Percentiles rank a stretch among this genome's conserved stretches.
phyloP scores from a whole-genome alignment of 2,329 filamentous ascomycete genomes.

The Sporothrix brasiliensis region DNA sequence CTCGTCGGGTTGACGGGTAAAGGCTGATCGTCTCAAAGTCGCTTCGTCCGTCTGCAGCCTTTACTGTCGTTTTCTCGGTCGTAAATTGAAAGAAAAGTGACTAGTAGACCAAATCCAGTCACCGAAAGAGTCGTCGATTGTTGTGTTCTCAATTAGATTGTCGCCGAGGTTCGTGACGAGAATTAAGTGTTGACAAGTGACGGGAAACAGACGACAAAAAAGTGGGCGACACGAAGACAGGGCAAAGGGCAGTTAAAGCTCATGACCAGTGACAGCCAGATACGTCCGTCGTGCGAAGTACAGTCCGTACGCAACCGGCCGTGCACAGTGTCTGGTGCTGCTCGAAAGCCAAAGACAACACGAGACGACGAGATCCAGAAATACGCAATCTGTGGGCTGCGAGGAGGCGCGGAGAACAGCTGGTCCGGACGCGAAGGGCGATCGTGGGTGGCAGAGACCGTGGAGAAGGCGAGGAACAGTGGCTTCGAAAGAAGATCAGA shows the following conservation, averaged over 20 bases:
- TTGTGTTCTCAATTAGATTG: not conserved
- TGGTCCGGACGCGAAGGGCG: slow-evolving; percentile 26
- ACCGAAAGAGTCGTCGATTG: not conserved
- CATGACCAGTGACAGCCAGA: not conserved
- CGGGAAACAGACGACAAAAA: slow-evolving; percentile 13
- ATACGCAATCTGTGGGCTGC: slow-evolving; percentile 12
- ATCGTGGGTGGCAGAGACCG: not conserved
- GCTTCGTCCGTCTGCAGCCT: not conserved
- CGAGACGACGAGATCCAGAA: slow-evolving; percentile 26
- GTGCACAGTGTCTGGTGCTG: not conserved
- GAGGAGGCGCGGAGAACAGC: slow-evolving; percentile 25
- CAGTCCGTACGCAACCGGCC: not conserved
- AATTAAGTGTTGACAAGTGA: not conserved
- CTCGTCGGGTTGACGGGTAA: not conserved
- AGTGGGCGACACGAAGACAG: not conserved
- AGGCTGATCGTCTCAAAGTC: not conserved
- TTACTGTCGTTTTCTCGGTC: not conserved
- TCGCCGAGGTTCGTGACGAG: not conserved
- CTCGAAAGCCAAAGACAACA: not conserved
- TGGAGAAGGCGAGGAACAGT: not conserved
- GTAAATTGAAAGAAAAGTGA: not conserved
- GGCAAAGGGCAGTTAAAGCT: slow-evolving; percentile 16
- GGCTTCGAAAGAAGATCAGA: slow-evolving; percentile 9
- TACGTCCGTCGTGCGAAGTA: not conserved
- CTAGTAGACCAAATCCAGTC: not conserved